Conservation (phyloP, 352 stramenopile genomes). For the Pythium angustatum region DNA sequence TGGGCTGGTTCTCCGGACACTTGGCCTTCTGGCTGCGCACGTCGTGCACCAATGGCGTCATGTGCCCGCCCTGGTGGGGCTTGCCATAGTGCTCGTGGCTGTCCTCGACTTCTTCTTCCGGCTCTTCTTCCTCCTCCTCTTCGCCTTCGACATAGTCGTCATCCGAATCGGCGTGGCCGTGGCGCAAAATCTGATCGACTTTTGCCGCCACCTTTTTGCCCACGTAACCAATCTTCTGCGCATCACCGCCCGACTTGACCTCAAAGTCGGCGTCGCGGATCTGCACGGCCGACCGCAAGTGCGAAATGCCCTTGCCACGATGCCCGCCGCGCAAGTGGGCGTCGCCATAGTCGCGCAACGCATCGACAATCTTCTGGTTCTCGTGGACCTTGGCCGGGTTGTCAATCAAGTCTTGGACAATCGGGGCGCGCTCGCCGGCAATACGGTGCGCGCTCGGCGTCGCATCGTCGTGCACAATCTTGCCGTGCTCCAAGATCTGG, state of each 20-base stretch:
- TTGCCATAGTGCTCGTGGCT: conserved; percentile 28
- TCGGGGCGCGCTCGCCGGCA: conserved; percentile 57
- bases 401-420: conserved; percentile 63
- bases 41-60: conserved; percentile 55
- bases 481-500: conserved; percentile 67
- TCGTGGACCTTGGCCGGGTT: conserved; percentile 54
- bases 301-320: conserved; percentile 74
- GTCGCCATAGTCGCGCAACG: conserved; percentile 70
- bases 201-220: conserved; percentile 57
- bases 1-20: conserved; percentile 52
- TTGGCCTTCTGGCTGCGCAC: conserved; percentile 41
- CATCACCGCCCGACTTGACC: conserved; percentile 55
- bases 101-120: conserved; percentile 37
- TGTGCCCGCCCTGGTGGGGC: conserved; percentile 22
- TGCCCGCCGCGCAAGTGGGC: conserved; percentile 62
- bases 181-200: conserved; percentile 73
- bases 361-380: conserved; percentile 73
- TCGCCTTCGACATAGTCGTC: conserved; percentile 63
- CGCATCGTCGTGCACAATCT: conserved; percentile 51
- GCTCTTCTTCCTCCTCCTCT: conserved; percentile 37
- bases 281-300: conserved; percentile 58
- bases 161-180: conserved; percentile 70
- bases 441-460: conserved; percentile 37
- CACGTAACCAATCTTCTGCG: conserved; percentile 61
- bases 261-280: conserved; percentile 58